Conservation (phyloP, 768 basidiomycete species). For the Boletus subparvulus region DNA sequence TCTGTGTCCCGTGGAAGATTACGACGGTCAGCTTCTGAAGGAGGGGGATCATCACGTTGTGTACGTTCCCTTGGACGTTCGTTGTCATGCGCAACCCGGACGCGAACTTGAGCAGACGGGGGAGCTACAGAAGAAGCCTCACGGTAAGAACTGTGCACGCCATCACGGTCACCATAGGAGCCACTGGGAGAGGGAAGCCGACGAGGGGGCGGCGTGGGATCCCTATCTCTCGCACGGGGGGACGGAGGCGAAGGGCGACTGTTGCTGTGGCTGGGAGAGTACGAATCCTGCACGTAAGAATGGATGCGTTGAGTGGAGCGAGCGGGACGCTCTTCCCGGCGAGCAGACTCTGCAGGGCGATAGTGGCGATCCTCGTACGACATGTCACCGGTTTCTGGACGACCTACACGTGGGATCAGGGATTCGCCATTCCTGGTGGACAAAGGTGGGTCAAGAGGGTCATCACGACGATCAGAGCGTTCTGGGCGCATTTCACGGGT, state of each 20-base stretch:
- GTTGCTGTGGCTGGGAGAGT: constrained; percentile 25
- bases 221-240: constrained; percentile 25
- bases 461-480: constrained; percentile 28
- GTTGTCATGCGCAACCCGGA: constrained; percentile 18
- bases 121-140: constrained; percentile 19
- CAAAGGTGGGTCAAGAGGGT: constrained; percentile 26
- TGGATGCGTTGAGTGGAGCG: constrained; percentile 22
- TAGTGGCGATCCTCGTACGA: constrained; percentile 67
- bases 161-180: constrained; percentile 25
- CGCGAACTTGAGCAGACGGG: constrained; percentile 26
- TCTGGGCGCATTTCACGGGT: constrained; percentile 26
- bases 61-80: constrained; percentile 25
- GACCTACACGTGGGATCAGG: constrained; percentile 29
- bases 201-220: constrained; percentile 21
- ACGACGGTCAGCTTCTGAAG: constrained; percentile 22
- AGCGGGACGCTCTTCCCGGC: constrained; percentile 29
- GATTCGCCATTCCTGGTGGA: constrained; percentile 24
- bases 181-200: constrained; percentile 21
- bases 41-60: constrained; percentile 26
- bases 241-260: constrained; percentile 24
- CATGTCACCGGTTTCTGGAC: constrained; percentile 34
- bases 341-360: constrained; percentile 43
- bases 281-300: constrained; percentile 30
- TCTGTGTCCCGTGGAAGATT: constrained; percentile 29
- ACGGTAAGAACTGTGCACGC: constrained; percentile 16